Evolutionary conservation across 2,329 filamentous ascomycete genomes (phyloP), one percentile per base, ranked within the genome.

Genomic region (Bipolaris bicolor): DNA sequence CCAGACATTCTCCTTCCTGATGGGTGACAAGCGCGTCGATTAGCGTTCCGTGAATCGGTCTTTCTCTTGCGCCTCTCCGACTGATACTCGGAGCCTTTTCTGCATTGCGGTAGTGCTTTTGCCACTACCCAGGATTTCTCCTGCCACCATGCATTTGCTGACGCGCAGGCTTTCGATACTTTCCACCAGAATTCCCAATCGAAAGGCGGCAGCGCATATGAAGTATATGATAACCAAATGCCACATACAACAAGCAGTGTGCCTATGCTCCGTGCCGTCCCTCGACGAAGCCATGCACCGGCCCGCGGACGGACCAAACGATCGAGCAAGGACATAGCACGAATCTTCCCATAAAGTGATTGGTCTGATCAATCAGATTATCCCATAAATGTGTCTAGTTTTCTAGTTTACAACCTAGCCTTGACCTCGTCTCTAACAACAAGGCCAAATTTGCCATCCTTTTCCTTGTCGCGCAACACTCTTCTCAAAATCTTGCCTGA

Each of bases 401-500:
- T 31, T 11, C 29, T 31, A 31, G 1, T 31, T 31, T 31, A 81
- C 65, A 81, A 61, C 69, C 76, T 81, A n/a, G 79, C 76, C 70
- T 54, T 58, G 29, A 24, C 52, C 40, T 62, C 68, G 31, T 68
- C 48, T 24, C 68, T 61, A 65, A 60, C 26, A 11, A 62, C 51
- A n/a, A 53, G 24, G 1, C 57, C 57, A 50, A 69, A 54, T 36
- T 71, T 61, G 20, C 76, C 77, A 48, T 72, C 72, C 66, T 76
- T 74, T 51, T 76, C 75, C 64, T 74, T 76, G n/a, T 76, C 75
- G 65, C 79, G 76, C 62, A 82, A 57, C 22, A 81, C 68, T 26
- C 80, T 67, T 58, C 80, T 71, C 62, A 82, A 52, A 43, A 82
- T 82, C 74, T 82, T 82, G 1, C 80, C 80, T 39, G 74, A 77